Base-by-base conservation (phyloP, 2,329 filamentous ascomycete genomes). In the Pseudonectria foliicola region DNA sequence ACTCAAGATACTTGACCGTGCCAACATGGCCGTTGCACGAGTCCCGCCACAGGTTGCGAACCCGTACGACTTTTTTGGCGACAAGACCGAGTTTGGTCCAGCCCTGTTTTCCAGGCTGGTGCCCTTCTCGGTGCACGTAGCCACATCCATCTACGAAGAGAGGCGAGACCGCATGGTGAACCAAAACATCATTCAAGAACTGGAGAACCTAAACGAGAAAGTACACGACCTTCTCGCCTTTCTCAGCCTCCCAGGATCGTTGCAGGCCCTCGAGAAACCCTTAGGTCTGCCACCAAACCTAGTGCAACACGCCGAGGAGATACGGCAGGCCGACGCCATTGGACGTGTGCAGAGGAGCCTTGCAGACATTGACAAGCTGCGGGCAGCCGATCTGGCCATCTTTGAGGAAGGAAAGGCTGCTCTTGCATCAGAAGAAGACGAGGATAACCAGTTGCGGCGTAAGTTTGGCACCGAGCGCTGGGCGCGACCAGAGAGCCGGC, bases 191-290 rank as follows among this genome's bases (percentile, higher is more conserved):
- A 83, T 95, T 31, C 80, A 83, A 16, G 83, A 93, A 53, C 67
- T 96, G 4, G 89, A 96, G 50, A 72, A 69, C 0, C 71, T 96
- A 48, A 95, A 86, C 0, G 78, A 82, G 39, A 78, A 80, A 43
- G 71, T 96, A 0, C 84, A 94, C 52, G 80, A 86, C 48, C 66
- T 89, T 1, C 65, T 96, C 14, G 78, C 84, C 13, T 89, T 83
- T 0, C 67, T 96, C 11, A 92, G 93, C 39, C 73, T 98, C 0
- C 92, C 92, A 0, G 92, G 92, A 0, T 94, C 90, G 2, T 64
- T 98, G 4, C 92, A 98, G 57, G 92, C 92, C 0, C 70, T 96
- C 1, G 92, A 98, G 56, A 96, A 95, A 56, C 92, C 92, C 0
- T 70, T 98, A 0, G 92, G 92, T 0, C 62, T 98, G 4, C 92